Base-by-base conservation (phyloP, 164 flowering plant species). In the Vitis riparia region DNA sequence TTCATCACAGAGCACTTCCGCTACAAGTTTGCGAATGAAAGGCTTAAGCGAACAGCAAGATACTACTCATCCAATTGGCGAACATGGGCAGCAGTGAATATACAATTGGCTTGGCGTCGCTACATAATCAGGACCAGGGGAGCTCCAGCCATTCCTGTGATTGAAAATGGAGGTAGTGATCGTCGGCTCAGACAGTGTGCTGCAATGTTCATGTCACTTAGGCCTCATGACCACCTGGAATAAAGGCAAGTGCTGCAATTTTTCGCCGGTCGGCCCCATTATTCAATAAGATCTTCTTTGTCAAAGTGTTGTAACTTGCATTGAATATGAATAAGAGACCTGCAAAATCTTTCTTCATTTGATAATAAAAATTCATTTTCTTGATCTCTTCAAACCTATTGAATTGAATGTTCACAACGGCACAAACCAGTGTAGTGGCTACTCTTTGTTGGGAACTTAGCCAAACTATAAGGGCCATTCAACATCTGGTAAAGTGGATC, bases 161-260 rank as follows among this genome's bases (percentile, higher is more conserved):
- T 57, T 1, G 84, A 73, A 17, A 80, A 65, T 65, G 89, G 82
- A 5, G 82, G 82, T n/a, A 51, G 69, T 32, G 96, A 91, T 17
- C 82, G 86, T 11, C 70, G 86, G 30, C 89, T 94, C 9, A 73
- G 80, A 32, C 89, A 79, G 57, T 92, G 87, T 80, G 99, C 97
- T 62, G 95, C 97, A 1, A 80, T 89, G 85, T 94, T 94, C 81
- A 78, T 92, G 96, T 87, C 97, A 2, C 62, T 92, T 8, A 78
- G 91, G 76, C 99, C 99, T 9, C 97, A 94, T 68, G 99, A 94
- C 68, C 99, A 94, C 72, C 93, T 94, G 19, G 95, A 94, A 69
- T 94, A 75, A 82, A 51, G 8, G 16, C n/a, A n/a, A 37, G 2
- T 14, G 30, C 11, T 52, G 48, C 48, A 2, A n/a, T 63, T 71